Percentiles rank a stretch among this genome's conserved stretches.
phyloP scores from a whole-genome alignment of 208 protist species.

The Novymonas esmeraldas region DNA sequence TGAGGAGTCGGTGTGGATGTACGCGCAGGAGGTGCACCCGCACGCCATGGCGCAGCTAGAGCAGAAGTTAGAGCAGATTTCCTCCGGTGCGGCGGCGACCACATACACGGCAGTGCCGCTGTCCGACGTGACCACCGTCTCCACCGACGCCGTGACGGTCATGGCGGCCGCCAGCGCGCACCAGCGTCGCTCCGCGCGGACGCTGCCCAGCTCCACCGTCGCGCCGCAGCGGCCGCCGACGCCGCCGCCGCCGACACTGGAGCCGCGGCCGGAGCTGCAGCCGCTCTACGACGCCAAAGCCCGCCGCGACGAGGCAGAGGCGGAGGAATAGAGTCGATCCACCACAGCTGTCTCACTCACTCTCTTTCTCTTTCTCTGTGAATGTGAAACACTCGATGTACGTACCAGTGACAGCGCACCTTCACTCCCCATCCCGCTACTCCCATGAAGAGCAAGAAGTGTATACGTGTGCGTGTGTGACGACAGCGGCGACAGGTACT shows the following conservation, averaged over 20 bases:
- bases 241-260: conserved; percentile 65
- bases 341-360: background rate
- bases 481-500: too few species aligned
- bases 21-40: conserved; percentile 68
- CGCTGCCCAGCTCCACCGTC: conserved; percentile 63
- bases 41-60: conserved; percentile 57
- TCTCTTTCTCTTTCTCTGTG: background rate
- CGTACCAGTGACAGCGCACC: too few species aligned
- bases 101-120: conserved; percentile 63
- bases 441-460: too few species aligned
- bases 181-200: conserved; percentile 36
- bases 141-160: conserved; percentile 73
- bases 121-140: conserved; percentile 32
- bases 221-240: conserved; percentile 79
- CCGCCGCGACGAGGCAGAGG: conserved; percentile 52
- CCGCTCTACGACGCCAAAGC: conserved; percentile 76
- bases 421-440: too few species aligned
- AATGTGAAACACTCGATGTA: too few species aligned
- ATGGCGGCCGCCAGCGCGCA: conserved; percentile 43
- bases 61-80: conserved; percentile 46
- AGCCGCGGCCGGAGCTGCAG: conserved; percentile 82
- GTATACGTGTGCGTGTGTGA: too few species aligned
- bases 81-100: conserved; percentile 23
- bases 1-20: conserved; percentile 71
- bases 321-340: conserved; percentile 31